Conservation (phyloP, 1,284 basidiomycete species). For the Gastroboletus turbinatus region DNA sequence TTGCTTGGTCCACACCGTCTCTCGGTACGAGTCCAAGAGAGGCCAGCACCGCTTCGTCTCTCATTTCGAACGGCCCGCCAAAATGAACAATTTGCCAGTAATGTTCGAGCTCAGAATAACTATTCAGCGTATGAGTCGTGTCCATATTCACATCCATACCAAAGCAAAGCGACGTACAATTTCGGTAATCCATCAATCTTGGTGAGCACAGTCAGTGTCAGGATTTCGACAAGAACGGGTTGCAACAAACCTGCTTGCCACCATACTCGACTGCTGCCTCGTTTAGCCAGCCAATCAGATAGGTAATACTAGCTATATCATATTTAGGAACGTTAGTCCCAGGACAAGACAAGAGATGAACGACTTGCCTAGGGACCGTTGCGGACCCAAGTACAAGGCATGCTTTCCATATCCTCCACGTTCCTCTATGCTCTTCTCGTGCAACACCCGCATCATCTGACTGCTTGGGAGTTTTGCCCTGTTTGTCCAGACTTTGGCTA, state of each 20-base stretch:
- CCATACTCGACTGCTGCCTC: conserved; percentile 10
- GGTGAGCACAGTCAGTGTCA: neutral
- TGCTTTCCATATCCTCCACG: conserved; percentile 17
- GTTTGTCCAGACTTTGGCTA: conserved; percentile 23
- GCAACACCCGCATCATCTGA: conserved; percentile 1
- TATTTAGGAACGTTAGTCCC: neutral
- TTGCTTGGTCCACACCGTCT: neutral
- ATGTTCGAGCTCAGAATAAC: neutral
- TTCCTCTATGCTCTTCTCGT: conserved; percentile 1
- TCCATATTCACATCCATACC: neutral
- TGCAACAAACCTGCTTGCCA: conserved; percentile 13
- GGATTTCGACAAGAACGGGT: neutral
- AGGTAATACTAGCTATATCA: neutral
- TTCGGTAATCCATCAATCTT: conserved; percentile 6
- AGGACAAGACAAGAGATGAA: neutral
- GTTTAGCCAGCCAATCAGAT: conserved; percentile 13
- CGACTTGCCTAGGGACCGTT: neutral
- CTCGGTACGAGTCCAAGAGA: neutral
- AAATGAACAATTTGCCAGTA: conserved; percentile 4
- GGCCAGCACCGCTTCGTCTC: neutral
- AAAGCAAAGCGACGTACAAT: neutral
- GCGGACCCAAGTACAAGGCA: neutral
- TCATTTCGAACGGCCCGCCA: neutral
- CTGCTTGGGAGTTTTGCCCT: conserved; percentile 12
- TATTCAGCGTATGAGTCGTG: neutral